These are phyloP conservation scores for Zygoascus sp. DNA, from an alignment of 1,139 yeast species.

Conservation along the genomic window DNA sequence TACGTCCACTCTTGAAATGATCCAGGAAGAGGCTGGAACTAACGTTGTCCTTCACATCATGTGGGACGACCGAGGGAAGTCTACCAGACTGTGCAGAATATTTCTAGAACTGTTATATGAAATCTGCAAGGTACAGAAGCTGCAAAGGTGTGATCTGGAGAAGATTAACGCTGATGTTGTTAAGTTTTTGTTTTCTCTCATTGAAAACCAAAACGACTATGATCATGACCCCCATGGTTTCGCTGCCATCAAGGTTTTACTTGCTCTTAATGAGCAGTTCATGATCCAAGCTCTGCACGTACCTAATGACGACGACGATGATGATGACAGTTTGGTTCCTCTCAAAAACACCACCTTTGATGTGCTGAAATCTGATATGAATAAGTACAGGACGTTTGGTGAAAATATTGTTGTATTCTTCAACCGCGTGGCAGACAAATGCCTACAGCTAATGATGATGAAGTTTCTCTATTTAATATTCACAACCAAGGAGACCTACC, in stretches of 20 bases:
- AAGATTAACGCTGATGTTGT: constrained; percentile 52
- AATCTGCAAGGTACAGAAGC: constrained; percentile 47
- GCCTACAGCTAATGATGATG: constrained; percentile 71
- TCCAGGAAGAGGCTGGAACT: constrained; percentile 51
- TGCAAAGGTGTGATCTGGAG: constrained; percentile 42
- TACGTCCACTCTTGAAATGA: constrained; percentile 40
- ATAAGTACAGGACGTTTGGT: constrained; percentile 46
- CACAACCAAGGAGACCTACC: constrained; percentile 60
- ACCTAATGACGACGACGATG: constrained; percentile 18
- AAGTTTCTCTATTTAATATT: constrained; percentile 73
- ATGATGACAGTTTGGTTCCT: constrained; percentile 5
- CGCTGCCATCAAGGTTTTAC: constrained; percentile 65
- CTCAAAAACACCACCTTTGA: constrained; percentile 33
- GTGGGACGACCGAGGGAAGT: constrained; percentile 28
- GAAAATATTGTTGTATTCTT: constrained; percentile 58
- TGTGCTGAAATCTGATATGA: constrained; percentile 24
- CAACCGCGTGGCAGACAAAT: constrained; percentile 70
- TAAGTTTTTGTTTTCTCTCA: constrained; percentile 47
- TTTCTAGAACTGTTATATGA: constrained; percentile 52
- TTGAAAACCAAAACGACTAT: constrained; percentile 48
- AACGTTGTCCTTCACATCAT: constrained; percentile 40
- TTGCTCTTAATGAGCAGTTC: constrained; percentile 80
- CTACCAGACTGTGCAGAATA: constrained; percentile 35
- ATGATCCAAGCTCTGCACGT: constrained; percentile 54
- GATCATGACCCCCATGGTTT: constrained; percentile 60